These are phyloP conservation scores for Tylopilus plumbeoviolaceoides DNA, from an alignment of 768 basidiomycete species.

Conservation along the genomic window DNA sequence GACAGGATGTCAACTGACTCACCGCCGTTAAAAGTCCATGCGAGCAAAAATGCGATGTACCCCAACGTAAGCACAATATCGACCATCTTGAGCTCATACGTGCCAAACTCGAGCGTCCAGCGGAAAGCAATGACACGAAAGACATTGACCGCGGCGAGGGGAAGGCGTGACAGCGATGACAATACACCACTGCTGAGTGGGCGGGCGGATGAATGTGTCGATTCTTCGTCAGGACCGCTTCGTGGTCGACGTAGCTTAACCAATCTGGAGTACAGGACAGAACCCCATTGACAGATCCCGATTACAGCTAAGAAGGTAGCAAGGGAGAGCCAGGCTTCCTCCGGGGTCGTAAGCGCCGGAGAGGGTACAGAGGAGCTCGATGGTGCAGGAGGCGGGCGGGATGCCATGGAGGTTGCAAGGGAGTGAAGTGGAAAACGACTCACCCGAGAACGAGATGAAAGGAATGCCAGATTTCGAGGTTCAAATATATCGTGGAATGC, in stretches of 20 bases:
- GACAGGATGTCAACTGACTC: slow-evolving; percentile 12
- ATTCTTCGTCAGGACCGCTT: slow-evolving; percentile 15
- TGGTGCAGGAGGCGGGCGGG: background rate
- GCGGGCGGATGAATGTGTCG: background rate
- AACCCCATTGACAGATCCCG: slow-evolving; percentile 27
- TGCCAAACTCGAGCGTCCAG: slow-evolving; percentile 42
- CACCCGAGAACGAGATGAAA: background rate
- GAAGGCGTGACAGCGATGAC: slow-evolving; percentile 35
- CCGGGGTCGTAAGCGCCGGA: background rate
- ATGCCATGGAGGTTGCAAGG: slow-evolving; percentile 1
- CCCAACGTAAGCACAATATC: slow-evolving; percentile 44
- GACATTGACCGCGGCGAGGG: slow-evolving; percentile 35
- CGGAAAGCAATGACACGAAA: slow-evolving; percentile 52
- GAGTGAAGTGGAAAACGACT: background rate
- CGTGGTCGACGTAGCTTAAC: background rate
- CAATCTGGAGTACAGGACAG: slow-evolving; percentile 21
- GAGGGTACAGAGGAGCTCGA: background rate
- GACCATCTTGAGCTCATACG: slow-evolving; percentile 35
- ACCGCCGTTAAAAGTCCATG: slow-evolving; percentile 46
- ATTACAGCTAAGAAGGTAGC: slow-evolving; percentile 12
- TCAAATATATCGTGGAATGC: background rate
- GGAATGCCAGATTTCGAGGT: background rate
- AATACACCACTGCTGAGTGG: slow-evolving; percentile 24
- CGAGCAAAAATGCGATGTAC: slow-evolving; percentile 44
- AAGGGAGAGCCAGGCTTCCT: slow-evolving; percentile 18